A percentile compares a stretch with the other conserved stretches of the same genome.
phyloP scores from a whole-genome alignment of 805 yeast genomes.

The Zygosaccharomyces siamensis region DNA sequence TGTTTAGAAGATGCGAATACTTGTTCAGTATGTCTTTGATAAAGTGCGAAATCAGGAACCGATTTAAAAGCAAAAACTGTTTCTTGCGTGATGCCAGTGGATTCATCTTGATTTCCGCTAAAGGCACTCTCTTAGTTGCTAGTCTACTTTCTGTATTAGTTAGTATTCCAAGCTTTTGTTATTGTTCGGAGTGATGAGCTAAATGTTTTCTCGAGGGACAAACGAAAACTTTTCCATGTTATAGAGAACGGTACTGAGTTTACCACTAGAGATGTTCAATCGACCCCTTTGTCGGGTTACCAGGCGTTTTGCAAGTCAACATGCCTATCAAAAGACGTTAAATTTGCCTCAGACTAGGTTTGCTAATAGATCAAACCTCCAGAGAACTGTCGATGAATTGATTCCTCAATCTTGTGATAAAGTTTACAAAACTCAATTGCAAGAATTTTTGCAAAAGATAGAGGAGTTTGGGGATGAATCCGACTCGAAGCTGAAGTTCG shows the following conservation, averaged over 20 bases:
- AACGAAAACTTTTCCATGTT: not conserved
- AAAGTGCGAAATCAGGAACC: constrained; percentile 20
- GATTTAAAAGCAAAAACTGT: constrained; percentile 8
- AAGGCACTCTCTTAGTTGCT: not conserved
- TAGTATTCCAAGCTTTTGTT: not conserved
- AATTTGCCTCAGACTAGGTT: constrained; percentile 66
- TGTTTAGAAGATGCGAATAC: constrained; percentile 11
- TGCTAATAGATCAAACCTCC: constrained; percentile 54
- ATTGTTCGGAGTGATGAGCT: not conserved
- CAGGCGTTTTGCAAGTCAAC: constrained; percentile 17
- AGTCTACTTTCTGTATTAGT: too few species aligned
- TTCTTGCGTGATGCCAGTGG: not conserved
- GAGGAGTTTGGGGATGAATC: constrained; percentile 18
- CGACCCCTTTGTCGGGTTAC: not conserved
- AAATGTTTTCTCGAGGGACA: not conserved
- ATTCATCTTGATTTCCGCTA: not conserved
- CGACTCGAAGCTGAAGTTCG: constrained; percentile 19
- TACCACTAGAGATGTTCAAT: constrained; percentile 6
- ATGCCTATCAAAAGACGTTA: constrained; percentile 47
- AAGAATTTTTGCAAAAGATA: constrained; percentile 18
- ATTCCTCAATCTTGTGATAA: constrained; percentile 52
- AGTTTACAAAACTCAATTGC: constrained; percentile 61
- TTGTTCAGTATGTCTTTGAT: constrained; percentile 13
- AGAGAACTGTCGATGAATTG: constrained; percentile 39
- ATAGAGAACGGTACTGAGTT: not conserved